phyloP scores from a whole-genome alignment of 495 filamentous ascomycete genomes.

The Talaromyces stipitatus region DNA sequence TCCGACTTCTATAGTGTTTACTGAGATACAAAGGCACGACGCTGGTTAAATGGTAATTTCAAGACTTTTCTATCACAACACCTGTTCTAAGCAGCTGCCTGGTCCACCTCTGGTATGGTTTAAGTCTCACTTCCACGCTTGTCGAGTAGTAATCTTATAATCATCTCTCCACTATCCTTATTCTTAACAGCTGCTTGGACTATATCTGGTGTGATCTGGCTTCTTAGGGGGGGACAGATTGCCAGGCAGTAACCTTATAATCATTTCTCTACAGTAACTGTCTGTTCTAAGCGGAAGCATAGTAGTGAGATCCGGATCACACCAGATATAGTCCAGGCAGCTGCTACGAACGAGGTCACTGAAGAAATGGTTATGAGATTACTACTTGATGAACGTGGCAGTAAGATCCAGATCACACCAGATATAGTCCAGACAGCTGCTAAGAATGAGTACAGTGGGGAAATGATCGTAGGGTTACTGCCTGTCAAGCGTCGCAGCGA shows the following conservation, averaged over 20 bases:
- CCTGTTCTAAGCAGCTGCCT: not conserved
- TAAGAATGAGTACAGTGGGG: not conserved
- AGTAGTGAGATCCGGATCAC: not conserved
- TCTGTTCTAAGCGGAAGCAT: too few species aligned
- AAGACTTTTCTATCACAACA: too few species aligned
- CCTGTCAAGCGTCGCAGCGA: not conserved
- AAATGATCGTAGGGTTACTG: not conserved
- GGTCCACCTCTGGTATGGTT: not conserved
- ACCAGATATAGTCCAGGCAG: not conserved
- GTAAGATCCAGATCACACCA: not conserved
- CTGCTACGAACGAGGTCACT: not conserved
- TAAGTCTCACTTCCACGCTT: not conserved
- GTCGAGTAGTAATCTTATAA: not conserved
- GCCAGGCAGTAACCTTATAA: not conserved
- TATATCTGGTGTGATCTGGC: not conserved
- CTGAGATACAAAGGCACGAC: too few species aligned
- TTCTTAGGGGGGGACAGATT: not conserved
- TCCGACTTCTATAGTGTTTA: too few species aligned
- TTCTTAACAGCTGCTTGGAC: not conserved
- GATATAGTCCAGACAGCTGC: not conserved
- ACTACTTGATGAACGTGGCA: not conserved
- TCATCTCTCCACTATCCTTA: not conserved
- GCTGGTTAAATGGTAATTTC: too few species aligned
- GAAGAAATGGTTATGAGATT: not conserved
- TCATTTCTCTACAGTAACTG: not conserved